Conservation (phyloP, 495 filamentous ascomycete species). For the Trichoderma orchidacearum region DNA sequence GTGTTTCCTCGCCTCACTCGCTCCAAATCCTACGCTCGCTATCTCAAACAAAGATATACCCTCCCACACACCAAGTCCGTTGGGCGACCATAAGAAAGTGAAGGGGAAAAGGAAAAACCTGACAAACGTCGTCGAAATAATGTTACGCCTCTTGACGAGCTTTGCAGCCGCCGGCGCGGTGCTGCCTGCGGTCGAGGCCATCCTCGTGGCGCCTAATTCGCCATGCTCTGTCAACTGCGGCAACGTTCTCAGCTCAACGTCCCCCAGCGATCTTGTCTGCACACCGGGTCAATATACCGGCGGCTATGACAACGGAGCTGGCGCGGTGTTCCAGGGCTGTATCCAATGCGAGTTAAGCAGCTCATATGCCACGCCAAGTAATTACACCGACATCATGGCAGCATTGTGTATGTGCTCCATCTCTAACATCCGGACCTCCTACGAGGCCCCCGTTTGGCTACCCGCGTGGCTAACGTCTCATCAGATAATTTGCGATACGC, state of each 20-base stretch:
- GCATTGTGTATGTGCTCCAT: constrained; percentile 23
- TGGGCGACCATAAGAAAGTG: no score
- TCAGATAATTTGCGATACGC: constrained; percentile 33
- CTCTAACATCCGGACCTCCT: not conserved
- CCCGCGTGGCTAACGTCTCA: no score
- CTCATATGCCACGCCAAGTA: constrained; percentile 13
- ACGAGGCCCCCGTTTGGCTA: no score
- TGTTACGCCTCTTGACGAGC: not conserved
- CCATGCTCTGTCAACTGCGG: constrained; percentile 29
- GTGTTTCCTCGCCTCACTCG: not conserved
- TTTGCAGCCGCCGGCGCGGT: not conserved
- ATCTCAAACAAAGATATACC: not conserved
- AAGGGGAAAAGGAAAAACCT: not conserved
- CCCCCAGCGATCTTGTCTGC: constrained; percentile 26
- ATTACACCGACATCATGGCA: constrained; percentile 21
- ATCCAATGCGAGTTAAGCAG: constrained; percentile 27
- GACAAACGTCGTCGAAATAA: not conserved
- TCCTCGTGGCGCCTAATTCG: constrained; percentile 23
- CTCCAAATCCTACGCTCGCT: not conserved
- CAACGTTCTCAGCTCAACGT: constrained; percentile 22
- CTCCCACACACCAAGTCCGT: not conserved
- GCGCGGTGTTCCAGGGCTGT: constrained; percentile 26
- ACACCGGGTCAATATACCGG: constrained; percentile 12
- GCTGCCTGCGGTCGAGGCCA: constrained; percentile 9
- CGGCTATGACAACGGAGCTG: constrained; percentile 7